A percentile compares a stretch with the other conserved stretches of the same genome.
Evolutionary conservation across 2,329 filamentous ascomycete species (phyloP).

Genomic region (Calcarisporium arbuscula): DNA sequence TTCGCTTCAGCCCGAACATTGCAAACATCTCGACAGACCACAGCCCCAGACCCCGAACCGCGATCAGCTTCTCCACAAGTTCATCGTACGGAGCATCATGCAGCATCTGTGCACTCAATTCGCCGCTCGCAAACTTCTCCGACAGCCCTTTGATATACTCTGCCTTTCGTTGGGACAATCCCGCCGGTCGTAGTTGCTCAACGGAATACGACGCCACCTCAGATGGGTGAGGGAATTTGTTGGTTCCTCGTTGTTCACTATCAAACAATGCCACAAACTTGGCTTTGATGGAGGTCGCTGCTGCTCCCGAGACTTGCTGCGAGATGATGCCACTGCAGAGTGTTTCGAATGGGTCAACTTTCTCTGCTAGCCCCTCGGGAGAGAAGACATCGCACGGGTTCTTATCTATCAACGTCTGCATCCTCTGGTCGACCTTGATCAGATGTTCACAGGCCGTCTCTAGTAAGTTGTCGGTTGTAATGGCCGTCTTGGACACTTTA

Average conservation of each 20-base stretch:
- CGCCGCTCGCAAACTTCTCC: constrained; percentile 68
- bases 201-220: constrained; percentile 61
- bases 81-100: constrained; percentile 78
- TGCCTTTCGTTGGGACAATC: constrained; percentile 88
- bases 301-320: constrained; percentile 91
- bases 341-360: constrained; percentile 80
- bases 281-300: constrained; percentile 80
- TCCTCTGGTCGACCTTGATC: constrained; percentile 62
- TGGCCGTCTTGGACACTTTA: constrained; percentile 27
- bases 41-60: constrained; percentile 76
- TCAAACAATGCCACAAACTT: constrained; percentile 75
- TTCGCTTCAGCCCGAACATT: constrained; percentile 86
- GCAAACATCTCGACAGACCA: constrained; percentile 99
- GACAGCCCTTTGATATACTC: constrained; percentile 89
- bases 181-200: constrained; percentile 69
- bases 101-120: constrained; percentile 70
- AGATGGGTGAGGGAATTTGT: constrained; percentile 66
- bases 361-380: constrained; percentile 72
- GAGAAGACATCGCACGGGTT: constrained; percentile 76
- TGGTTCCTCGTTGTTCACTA: constrained; percentile 21
- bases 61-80: constrained; percentile 72
- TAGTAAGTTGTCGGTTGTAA: constrained; percentile 67
- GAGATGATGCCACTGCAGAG: constrained; percentile 86
- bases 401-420: constrained; percentile 65
- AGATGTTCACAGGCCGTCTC: constrained; percentile 71